Evolutionary conservation across 192 early-diverging fungal genomes (phyloP).

Genomic region (Coemansia furcata): DNA sequence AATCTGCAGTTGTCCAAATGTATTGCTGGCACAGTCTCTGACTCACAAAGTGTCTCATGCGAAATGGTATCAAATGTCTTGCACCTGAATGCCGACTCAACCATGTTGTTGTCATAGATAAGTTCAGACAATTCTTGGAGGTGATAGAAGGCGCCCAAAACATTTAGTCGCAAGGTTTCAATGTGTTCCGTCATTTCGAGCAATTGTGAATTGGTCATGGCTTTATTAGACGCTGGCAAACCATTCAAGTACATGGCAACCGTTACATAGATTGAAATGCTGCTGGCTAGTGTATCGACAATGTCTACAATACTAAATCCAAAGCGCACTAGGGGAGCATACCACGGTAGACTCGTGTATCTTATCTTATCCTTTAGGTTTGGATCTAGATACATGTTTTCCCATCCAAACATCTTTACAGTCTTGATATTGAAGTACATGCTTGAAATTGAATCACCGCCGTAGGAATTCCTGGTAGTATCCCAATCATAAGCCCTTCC

Average conservation of each 20-base stretch:
- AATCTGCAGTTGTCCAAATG: background rate
- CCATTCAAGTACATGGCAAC: background rate
- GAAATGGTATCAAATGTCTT: background rate
- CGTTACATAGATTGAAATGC: background rate
- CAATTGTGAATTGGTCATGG: conserved; percentile 1
- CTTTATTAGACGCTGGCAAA: background rate
- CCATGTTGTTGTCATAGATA: background rate
- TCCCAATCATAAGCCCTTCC: background rate
- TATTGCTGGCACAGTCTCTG: background rate
- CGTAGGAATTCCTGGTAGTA: background rate
- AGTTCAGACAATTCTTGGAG: background rate
- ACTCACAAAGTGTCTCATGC: background rate
- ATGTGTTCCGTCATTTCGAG: background rate
- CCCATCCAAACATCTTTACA: conserved; percentile 10
- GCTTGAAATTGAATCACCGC: background rate
- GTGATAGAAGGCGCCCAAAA: too few species aligned
- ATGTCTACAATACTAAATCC: background rate
- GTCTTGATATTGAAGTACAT: background rate
- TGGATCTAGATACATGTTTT: background rate
- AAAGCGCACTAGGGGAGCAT: background rate
- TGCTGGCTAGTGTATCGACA: background rate
- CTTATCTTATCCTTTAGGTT: background rate
- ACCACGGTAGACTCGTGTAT: background rate
- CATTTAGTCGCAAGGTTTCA: background rate
- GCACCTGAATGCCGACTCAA: background rate